Evolutionary conservation across 306 rosid genomes (phyloP), one percentile per base, ranked within the genome.

Genomic region (Dalbergia cultrata): DNA sequence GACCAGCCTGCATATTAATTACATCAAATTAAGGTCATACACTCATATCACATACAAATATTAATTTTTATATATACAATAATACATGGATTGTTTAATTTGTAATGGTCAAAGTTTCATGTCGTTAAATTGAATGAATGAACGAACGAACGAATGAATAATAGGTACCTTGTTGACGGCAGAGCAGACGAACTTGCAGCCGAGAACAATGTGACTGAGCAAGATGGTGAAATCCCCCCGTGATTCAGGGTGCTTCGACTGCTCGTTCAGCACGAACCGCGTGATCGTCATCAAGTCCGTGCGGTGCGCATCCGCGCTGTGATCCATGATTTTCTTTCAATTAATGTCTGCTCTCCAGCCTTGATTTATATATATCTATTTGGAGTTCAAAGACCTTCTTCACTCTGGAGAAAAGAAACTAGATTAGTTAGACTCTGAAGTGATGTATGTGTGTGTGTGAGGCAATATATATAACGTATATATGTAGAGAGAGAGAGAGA

Each of bases 261-360:
- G 99, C 87, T 95, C 99, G 75, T 92, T 95, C 77, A 95, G 81
- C 67, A 93, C 99, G 79, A 85, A 93, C 34, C 98, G 86, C 0
- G 98, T 95, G 13, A 95, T 89, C 47, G 99, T 95, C 99, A 95
- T 95, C 90, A 95, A 88, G 73, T 95, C 99, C 75, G 98, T 95
- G 35, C 97, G 89, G 19, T 81, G 56, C 0, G 99, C 96, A 34
- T 95, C 98, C n/a, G 94, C 99, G 19, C 78, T 89, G 85, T 95
- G 99, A 75, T 95, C 99, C 99, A 94, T 92, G 22, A 11, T 43
- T 43, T 8, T 7, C 5, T 7, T 0, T 37, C 1, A 44, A 8
- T 44, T 44, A 10, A 1, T 26, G 3, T 26, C 31, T 1, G 31
- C 31, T 26, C 31, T 26, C 31, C 31, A 26, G n/a, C 31, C 31